Base-by-base conservation (phyloP, 176 grass and related monocot species). In the Oryza glaberrima region DNA sequence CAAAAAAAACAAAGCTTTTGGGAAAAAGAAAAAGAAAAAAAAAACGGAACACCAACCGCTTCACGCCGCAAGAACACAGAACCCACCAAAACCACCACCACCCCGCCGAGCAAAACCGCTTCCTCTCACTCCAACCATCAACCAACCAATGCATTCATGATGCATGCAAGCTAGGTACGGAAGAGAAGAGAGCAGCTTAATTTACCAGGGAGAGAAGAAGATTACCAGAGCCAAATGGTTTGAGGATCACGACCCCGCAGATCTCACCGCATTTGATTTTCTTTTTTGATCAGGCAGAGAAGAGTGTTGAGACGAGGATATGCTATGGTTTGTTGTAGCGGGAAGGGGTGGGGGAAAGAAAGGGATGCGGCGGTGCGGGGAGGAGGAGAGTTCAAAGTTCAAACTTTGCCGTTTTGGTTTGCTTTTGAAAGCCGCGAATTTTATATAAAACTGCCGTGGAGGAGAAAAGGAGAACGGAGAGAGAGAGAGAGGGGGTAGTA, bases 181-280 rank as follows among this genome's bases (percentile, higher is more conserved):
- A 56, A 6, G 23, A 22, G n/a, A 52, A 5, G 14, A 23, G 63
- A 26, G 28, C 35, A 22, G 19, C 14, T 13, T 76, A 76, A 22
- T 13, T 13, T 58, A 76, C 8, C 34, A 64, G 1, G 23, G 14
- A 70, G 8, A 19, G 19, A 1, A 52, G 49, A 16, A 44, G 43
- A 43, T 14, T 14, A 51, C 13, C 10, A 11, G 46, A 32, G 30
- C 30, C 11, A 11, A 49, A 47, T 69, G 41, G 56, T 20, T 78
- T 48, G 69, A 20, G 9, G 48, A 16, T 90, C 68, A 81, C 77
- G 66, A 46, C 30, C 30, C 4, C 45, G 48, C 41, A 82, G 83
- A 90, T 83, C 67, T 88, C 56, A 3, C 67, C 52, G 20, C 67
- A 78, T 82, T 81, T 35, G 28, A 35, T 30, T 32, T 32, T 32